phyloP scores from a whole-genome alignment of 208 protist genomes.

The Sergeia podlipaevii region DNA sequence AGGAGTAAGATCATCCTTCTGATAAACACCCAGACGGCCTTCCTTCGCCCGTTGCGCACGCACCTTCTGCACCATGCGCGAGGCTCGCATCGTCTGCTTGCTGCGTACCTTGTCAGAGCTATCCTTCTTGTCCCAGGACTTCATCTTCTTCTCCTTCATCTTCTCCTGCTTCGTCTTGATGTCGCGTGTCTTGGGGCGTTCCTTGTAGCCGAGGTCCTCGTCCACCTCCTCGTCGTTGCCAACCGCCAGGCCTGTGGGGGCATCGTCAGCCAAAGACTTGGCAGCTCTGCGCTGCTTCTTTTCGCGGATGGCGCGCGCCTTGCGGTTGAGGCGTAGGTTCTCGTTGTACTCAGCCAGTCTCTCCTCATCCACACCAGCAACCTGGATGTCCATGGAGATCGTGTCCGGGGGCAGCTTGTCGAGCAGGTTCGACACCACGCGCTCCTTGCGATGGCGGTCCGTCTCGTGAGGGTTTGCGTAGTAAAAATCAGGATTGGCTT shows the following conservation, averaged over 20 bases:
- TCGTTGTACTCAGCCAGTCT: slow-evolving; percentile 81
- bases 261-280: slow-evolving; percentile 40
- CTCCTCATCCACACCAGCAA: slow-evolving; percentile 77
- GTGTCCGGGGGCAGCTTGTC: slow-evolving; percentile 93
- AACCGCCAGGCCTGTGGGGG: slow-evolving; percentile 43
- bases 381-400: slow-evolving; percentile 88
- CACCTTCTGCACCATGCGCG: slow-evolving; percentile 52
- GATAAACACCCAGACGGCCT: slow-evolving; percentile 37
- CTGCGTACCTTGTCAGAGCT: slow-evolving; percentile 83
- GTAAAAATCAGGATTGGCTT: slow-evolving; percentile 92
- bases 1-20: slow-evolving; percentile 43
- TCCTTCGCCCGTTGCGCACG: slow-evolving; percentile 38
- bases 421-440: slow-evolving; percentile 78
- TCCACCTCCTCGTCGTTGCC: slow-evolving; percentile 81
- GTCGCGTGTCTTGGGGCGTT: slow-evolving; percentile 59
- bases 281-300: slow-evolving; percentile 75
- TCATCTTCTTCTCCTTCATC: slow-evolving; percentile 76
- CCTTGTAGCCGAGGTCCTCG: slow-evolving; percentile 82
- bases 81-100: slow-evolving; percentile 82
- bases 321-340: slow-evolving; percentile 74
- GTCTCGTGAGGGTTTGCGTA: slow-evolving; percentile 94
- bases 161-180: slow-evolving; percentile 71
- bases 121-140: slow-evolving; percentile 89
- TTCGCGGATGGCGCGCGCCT: slow-evolving; percentile 75
- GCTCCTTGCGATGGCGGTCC: slow-evolving; percentile 85